These are phyloP conservation scores for Primulina huaijiensis DNA, from an alignment of 257 asterid genomes.

Conservation along the genomic window DNA sequence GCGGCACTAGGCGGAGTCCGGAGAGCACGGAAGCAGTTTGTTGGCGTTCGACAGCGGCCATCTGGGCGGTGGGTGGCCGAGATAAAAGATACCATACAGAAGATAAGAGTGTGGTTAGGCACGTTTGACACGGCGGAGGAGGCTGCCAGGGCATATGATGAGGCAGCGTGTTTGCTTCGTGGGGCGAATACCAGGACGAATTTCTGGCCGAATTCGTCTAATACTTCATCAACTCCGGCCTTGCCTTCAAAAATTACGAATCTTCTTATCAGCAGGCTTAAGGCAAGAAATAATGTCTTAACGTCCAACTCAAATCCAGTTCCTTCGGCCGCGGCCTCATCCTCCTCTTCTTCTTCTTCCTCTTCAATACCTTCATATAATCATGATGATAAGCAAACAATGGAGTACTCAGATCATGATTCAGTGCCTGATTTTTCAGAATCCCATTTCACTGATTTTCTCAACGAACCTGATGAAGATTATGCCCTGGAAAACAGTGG, in stretches of 20 bases:
- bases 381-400: conserved; percentile 21
- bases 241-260: conserved; percentile 72
- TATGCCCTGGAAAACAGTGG: conserved; percentile 23
- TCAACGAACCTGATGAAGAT: conserved; percentile 50
- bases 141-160: conserved; percentile 78
- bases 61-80: conserved; percentile 90
- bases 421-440: conserved; percentile 38
- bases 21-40: conserved; percentile 58
- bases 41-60: conserved; percentile 74
- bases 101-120: conserved; percentile 80
- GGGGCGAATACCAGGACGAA: conserved; percentile 82
- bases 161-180: conserved; percentile 82
- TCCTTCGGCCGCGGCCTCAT: background rate
- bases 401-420: conserved; percentile 25
- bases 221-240: conserved; percentile 47
- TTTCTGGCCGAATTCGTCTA: conserved; percentile 62
- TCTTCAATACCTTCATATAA: conserved; percentile 5
- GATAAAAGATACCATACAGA: conserved; percentile 74
- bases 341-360: conserved; percentile 19
- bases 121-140: conserved; percentile 81
- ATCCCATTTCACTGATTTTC: conserved; percentile 49
- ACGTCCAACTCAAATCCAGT: conserved; percentile 16
- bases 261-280: conserved; percentile 60
- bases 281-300: conserved; percentile 54
- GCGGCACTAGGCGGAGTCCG: conserved; percentile 47